These are phyloP conservation scores for Daldinia vernicosa DNA, from an alignment of 495 filamentous ascomycete genomes.

Conservation along the genomic window DNA sequence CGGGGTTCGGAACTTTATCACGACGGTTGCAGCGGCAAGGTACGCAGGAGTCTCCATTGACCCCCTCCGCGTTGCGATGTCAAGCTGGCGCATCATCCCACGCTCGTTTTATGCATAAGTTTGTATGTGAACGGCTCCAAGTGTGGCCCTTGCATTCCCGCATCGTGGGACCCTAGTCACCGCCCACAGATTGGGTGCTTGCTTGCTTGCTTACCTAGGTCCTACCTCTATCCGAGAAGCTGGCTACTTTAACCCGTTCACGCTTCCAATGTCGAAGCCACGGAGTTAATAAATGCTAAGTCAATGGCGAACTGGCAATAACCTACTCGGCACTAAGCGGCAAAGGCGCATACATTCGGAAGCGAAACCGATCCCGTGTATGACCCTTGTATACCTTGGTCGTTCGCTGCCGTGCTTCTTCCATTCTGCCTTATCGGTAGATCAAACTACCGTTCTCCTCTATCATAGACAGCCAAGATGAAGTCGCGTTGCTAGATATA, in stretches of 20 bases:
- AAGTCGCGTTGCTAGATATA: background rate
- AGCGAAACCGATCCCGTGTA: background rate
- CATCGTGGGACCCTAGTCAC: slow-evolving; percentile 32
- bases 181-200: slow-evolving; percentile 9
- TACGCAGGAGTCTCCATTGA: slow-evolving; percentile 20
- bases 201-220: background rate
- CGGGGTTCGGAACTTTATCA: slow-evolving; percentile 38
- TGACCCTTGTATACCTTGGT: background rate
- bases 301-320: background rate
- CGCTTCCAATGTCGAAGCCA: background rate
- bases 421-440: background rate
- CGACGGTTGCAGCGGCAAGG: slow-evolving; percentile 39
- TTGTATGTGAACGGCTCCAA: slow-evolving; percentile 24
- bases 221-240: background rate
- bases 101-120: slow-evolving; percentile 32
- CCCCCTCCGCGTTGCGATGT: slow-evolving; percentile 21
- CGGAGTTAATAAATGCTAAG: background rate
- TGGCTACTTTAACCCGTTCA: background rate
- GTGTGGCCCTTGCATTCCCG: slow-evolving; percentile 35
- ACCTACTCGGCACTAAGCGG: background rate
- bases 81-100: slow-evolving; percentile 27
- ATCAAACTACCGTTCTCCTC: background rate
- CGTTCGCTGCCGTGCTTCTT: background rate
- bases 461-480: background rate
- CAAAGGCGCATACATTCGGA: background rate